Conservation (phyloP, 306 rosid species). For the Quercus variabilis region DNA sequence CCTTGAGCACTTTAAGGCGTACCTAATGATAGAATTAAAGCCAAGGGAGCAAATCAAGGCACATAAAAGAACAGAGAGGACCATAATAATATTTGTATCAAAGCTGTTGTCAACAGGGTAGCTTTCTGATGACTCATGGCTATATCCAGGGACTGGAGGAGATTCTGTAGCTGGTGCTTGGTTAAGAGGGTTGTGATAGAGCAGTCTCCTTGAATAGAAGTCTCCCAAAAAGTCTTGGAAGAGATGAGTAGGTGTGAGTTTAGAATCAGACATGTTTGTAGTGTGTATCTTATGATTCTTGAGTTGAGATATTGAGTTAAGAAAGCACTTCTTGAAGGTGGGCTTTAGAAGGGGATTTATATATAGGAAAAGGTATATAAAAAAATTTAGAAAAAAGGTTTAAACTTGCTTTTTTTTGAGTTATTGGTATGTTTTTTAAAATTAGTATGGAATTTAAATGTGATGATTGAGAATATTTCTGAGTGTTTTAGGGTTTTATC, state of each 20-base stretch:
- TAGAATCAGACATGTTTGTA: constrained; percentile 42
- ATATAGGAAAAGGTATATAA: constrained; percentile 1
- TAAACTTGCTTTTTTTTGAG: neutral
- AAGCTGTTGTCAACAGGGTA: constrained; percentile 48
- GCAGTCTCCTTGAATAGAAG: constrained; percentile 63
- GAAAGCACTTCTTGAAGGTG: constrained; percentile 12
- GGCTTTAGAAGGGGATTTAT: constrained; percentile 25
- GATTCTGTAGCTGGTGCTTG: constrained; percentile 26
- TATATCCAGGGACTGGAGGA: constrained; percentile 28
- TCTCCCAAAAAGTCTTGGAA: constrained; percentile 30
- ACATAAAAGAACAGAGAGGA: constrained; percentile 80
- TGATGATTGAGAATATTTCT: constrained; percentile 35
- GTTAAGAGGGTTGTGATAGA: constrained; percentile 42
- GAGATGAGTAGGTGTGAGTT: constrained; percentile 29
- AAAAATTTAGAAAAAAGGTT: too few species aligned
- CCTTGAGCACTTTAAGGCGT: constrained; percentile 65
- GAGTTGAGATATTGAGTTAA: constrained; percentile 3
- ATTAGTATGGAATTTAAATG: neutral
- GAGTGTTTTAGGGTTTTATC: neutral
- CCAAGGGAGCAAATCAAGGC: constrained; percentile 88
- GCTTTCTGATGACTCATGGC: constrained; percentile 18
- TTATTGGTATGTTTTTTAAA: neutral
- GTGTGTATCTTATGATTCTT: neutral
- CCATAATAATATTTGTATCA: constrained; percentile 88
- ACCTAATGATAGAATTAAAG: constrained; percentile 73